These are phyloP conservation scores for Rhodotorula sp. DNA, from an alignment of 1,284 basidiomycete genomes.

Conservation along the genomic window DNA sequence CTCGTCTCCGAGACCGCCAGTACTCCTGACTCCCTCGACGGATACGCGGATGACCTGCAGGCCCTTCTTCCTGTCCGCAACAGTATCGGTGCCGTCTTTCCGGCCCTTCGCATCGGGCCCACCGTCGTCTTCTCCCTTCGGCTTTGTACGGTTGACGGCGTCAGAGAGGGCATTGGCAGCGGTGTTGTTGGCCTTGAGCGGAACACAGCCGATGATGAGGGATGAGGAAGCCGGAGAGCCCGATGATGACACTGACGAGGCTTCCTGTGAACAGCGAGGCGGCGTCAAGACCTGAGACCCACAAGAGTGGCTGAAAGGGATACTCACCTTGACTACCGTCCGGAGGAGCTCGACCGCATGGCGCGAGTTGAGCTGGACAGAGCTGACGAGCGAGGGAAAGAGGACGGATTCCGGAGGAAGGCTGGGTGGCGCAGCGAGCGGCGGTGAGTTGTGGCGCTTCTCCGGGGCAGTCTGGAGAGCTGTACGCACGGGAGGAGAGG, in stretches of 20 bases:
- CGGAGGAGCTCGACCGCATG: slow-evolving; percentile 30
- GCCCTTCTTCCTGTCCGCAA: not conserved
- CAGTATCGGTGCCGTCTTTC: not conserved
- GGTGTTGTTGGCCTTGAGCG: slow-evolving; percentile 19
- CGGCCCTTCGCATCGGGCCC: not conserved
- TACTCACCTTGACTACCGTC: slow-evolving; percentile 27
- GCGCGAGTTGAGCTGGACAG: slow-evolving; percentile 31
- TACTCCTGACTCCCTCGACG: not conserved
- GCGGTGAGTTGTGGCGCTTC: not conserved
- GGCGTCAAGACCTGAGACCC: not conserved
- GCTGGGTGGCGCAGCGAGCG: slow-evolving; percentile 2
- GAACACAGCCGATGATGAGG: slow-evolving; percentile 36
- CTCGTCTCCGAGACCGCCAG: not conserved
- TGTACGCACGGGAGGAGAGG: not conserved
- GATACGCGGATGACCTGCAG: not conserved
- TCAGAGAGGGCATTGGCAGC: not conserved
- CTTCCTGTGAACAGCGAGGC: not conserved
- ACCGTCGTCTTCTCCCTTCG: not conserved
- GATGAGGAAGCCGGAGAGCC: not conserved
- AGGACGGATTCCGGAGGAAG: slow-evolving; percentile 33
- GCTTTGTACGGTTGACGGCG: not conserved
- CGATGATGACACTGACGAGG: slow-evolving; percentile 2
- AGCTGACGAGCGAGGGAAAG: slow-evolving; percentile 32
- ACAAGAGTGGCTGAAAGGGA: not conserved
- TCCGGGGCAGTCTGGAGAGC: too few species aligned